These are phyloP conservation scores for Salicornia ramosissima DNA, from an alignment of 148 eudicot genomes.

Conservation along the genomic window DNA sequence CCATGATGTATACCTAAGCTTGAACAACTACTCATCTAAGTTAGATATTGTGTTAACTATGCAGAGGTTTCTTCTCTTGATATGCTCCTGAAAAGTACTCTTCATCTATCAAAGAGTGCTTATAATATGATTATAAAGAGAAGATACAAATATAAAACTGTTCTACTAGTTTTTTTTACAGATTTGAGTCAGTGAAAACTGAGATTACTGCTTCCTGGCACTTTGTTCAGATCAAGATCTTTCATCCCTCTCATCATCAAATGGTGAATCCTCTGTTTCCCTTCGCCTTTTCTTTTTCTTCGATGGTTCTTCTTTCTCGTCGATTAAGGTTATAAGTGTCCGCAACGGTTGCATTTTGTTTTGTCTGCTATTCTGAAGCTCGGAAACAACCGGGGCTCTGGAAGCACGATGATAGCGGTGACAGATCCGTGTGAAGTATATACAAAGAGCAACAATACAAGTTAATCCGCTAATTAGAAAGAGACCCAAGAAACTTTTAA, in stretches of 20 bases:
- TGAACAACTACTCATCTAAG: background rate
- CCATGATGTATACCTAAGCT: background rate
- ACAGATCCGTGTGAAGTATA: slow-evolving; percentile 53
- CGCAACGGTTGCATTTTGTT: slow-evolving; percentile 42
- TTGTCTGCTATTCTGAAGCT: slow-evolving; percentile 33
- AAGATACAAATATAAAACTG: background rate
- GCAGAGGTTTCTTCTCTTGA: slow-evolving; percentile 3
- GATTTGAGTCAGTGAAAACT: slow-evolving; percentile 11
- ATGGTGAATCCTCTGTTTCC: slow-evolving; percentile 38
- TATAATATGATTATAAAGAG: background rate
- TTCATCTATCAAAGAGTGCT: slow-evolving; percentile 17
- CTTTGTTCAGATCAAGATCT: slow-evolving; percentile 28
- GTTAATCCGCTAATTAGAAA: slow-evolving; percentile 67
- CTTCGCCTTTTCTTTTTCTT: slow-evolving; percentile 43
- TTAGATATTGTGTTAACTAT: background rate
- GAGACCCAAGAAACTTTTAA: slow-evolving; percentile 81
- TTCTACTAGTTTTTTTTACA: slow-evolving; percentile 12
- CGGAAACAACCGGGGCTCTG: slow-evolving; percentile 18
- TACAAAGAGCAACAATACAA: slow-evolving; percentile 58
- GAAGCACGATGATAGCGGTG: slow-evolving; percentile 34
- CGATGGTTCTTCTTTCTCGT: slow-evolving; percentile 59
- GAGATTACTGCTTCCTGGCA: slow-evolving; percentile 26
- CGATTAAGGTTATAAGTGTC: slow-evolving; percentile 64
- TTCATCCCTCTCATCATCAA: slow-evolving; percentile 25
- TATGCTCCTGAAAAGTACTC: slow-evolving; percentile 14